Base-by-base conservation (phyloP, 257 asterid genomes). In the Ballota nigra region DNA sequence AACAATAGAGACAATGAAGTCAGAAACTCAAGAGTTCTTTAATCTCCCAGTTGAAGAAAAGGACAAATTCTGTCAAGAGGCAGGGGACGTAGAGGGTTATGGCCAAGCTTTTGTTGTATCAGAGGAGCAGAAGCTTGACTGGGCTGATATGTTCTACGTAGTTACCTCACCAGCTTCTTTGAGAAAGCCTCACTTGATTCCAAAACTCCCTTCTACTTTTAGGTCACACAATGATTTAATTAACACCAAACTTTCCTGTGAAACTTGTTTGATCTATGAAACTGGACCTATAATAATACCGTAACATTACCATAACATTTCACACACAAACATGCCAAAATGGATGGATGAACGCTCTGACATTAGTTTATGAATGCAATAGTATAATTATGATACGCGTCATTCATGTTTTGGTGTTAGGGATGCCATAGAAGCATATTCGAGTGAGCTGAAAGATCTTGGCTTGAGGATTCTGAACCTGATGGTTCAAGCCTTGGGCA, bases 61-160 rank as follows among this genome's bases (percentile, higher is more conserved):
- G 91, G 78, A 45, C 10, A 81, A 55, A 29, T 76, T 66, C 15
- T 8, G 58, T 5, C 91, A 85, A 66, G 61, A 62, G 20, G 22
- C 28, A 1, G 87, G 76, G 0, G 86, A 79, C 6, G 0, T 77
- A 0, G 80, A 89, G 52, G 96, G 96, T 8, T 84, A 77, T 18
- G 96, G 96, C 1, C 96, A 89, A 23, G 83, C 79, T 61, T 80
- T 89, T 10, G 89, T 89, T 18, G 69, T 79, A 0, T 87, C 96
- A 0, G 85, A 89, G 57, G 86, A 89, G 19, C 92, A 87, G 55
- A 89, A 83, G 74, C 91, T 89, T 22, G 94, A 89, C 13, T 89
- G 96, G 91, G 79, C 49, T 8, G 96, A 89, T 64, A 3, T 85
- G 0, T 73, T 89, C 28, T 85, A 1, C 49, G 4, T 75, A 0